Conservation (phyloP, 441 rosid species). For the Euphorbia schlechtendalii region DNA sequence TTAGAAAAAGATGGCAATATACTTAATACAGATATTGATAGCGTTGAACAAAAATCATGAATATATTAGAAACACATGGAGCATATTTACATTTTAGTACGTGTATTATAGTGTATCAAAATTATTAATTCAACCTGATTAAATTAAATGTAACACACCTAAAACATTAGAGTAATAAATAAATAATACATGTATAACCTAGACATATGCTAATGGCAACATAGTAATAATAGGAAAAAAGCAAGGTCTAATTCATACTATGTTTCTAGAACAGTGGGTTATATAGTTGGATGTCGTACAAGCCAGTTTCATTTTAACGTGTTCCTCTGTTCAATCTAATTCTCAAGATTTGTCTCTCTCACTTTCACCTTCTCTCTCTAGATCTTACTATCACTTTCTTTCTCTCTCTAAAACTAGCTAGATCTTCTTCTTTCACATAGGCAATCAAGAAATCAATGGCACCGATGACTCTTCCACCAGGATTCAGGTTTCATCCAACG, state of each 20-base stretch:
- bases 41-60: no score
- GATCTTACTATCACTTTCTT: neutral
- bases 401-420: neutral
- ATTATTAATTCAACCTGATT: no score
- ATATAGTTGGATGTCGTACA: slow-evolving; percentile 32
- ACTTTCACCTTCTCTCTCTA: slow-evolving; percentile 1
- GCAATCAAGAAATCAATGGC: slow-evolving; percentile 37
- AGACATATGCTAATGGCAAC: slow-evolving; percentile 18
- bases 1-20: no score
- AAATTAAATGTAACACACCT: no score
- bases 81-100: no score
- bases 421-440: no score
- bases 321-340: slow-evolving; percentile 11
- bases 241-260: neutral
- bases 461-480: slow-evolving; percentile 67
- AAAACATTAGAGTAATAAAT: no score
- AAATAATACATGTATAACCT: no score
- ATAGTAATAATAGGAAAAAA: slow-evolving; percentile 11
- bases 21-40: no score
- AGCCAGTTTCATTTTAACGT: slow-evolving; percentile 12
- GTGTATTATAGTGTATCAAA: no score
- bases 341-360: slow-evolving; percentile 6
- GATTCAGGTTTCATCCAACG: slow-evolving; percentile 79
- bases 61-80: no score
- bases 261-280: slow-evolving; percentile 26